These are phyloP conservation scores for Chaetomiaceae sp. DNA, from an alignment of 2,329 filamentous ascomycete genomes.

Conservation along the genomic window DNA sequence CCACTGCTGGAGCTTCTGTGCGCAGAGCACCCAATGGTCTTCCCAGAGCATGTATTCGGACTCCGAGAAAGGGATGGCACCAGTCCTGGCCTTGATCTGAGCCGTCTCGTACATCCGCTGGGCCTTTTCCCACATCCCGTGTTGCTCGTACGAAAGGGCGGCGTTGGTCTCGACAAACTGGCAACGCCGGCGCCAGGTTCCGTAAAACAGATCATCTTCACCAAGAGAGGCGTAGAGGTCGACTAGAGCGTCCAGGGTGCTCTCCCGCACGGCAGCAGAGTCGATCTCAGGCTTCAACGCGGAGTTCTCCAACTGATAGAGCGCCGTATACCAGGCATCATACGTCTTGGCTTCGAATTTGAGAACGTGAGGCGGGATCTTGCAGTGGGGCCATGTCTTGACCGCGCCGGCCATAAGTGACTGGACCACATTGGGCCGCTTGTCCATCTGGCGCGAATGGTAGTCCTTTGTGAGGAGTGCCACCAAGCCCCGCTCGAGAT, in stretches of 20 bases:
- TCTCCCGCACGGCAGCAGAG: slow-evolving; percentile 79
- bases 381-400: slow-evolving; percentile 78
- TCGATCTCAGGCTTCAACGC: slow-evolving; percentile 81
- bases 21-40: slow-evolving; percentile 97
- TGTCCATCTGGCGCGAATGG: slow-evolving; percentile 89
- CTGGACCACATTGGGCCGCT: slow-evolving; percentile 91
- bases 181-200: slow-evolving; percentile 89
- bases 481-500: slow-evolving; percentile 90
- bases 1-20: slow-evolving; percentile 98
- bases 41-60: slow-evolving; percentile 99
- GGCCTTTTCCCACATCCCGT: slow-evolving; percentile 98
- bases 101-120: slow-evolving; percentile 95
- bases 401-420: slow-evolving; percentile 85
- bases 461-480: slow-evolving; percentile 89
- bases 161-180: slow-evolving; percentile 98
- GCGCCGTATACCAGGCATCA: slow-evolving; percentile 94
- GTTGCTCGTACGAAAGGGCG: slow-evolving; percentile 95
- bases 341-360: slow-evolving; percentile 94
- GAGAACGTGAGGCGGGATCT: slow-evolving; percentile 90
- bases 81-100: slow-evolving; percentile 94
- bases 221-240: slow-evolving; percentile 86
- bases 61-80: slow-evolving; percentile 91
- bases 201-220: slow-evolving; percentile 96
- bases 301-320: slow-evolving; percentile 83
- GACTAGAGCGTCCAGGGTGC: slow-evolving; percentile 91